Evolutionary conservation across 257 asterid genomes (phyloP), one percentile per base, ranked within the genome.

Genomic region (Gynochthodes officinalis): DNA sequence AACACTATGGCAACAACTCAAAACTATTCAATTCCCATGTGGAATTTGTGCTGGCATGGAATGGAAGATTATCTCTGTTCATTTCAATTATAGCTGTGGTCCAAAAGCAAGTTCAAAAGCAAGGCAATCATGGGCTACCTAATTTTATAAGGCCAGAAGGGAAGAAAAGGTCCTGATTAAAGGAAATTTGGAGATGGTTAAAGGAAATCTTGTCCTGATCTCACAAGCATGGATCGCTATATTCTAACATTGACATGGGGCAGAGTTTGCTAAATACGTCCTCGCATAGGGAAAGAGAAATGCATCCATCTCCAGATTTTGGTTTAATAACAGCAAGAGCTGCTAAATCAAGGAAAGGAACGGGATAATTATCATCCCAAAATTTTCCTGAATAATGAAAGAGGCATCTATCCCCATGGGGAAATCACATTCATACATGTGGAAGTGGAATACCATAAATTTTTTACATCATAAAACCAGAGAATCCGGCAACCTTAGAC

Each of bases 21-120:
- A 25, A 35, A 8, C 39, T 44, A 76, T 69, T 35, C 76, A 67
- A 43, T 62, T 32, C 61, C 66, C 60, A 62, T 62, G 80, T 70
- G 80, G 62, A 69, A 70, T 43, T 49, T 35, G 11, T 68, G 70
- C 70, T 58, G 70, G 64, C 75, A n/a, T n/a, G n/a, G n/a, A n/a
- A 75, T 32, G 59, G 57, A 48, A 27, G 48, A n/a, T 37, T 18
- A 48, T 69, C 44, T 60, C 75, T 18, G 42, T n/a, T n/a, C n/a
- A n/a, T n/a, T 58, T 75, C 52, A 49, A 2, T 60, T 60, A 60
- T 16, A 15, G 44, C 66, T 39, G 50, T 62, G 72, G 67, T 63
- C 58, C 57, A 46, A 43, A 30, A 2, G 18, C 21, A 30, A 23
- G 16, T 1, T 42, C 72, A 74, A 16, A 54, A 50, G 55, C 64